A percentile compares a stretch with the other conserved stretches of the same genome.
phyloP scores from a whole-genome alignment of 2,329 filamentous ascomycete species.

The Akanthomyces lecanii region DNA sequence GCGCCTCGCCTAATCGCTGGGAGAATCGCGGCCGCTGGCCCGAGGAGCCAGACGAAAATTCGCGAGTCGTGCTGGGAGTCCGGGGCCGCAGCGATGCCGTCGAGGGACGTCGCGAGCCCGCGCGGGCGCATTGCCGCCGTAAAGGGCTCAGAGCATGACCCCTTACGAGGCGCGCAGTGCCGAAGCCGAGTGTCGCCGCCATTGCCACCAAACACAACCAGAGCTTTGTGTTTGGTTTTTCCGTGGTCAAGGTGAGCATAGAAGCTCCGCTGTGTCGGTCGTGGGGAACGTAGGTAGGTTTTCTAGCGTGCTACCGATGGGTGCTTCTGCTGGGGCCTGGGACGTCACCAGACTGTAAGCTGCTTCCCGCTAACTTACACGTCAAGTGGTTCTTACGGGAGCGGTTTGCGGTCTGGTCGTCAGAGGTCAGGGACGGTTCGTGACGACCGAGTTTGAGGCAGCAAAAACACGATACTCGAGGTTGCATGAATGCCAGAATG shows the following conservation, averaged over 20 bases:
- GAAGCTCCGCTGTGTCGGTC: conserved; percentile 5
- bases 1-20: conserved; percentile 46
- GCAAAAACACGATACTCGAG: not conserved
- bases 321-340: not conserved
- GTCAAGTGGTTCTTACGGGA: not conserved
- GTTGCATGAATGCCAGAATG: not conserved
- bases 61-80: conserved; percentile 23
- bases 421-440: not conserved
- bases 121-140: conserved; percentile 28
- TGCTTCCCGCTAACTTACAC: not conserved
- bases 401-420: not conserved
- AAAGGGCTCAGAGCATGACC: conserved; percentile 29
- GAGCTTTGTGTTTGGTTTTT: conserved; percentile 18
- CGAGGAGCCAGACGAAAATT: conserved; percentile 32
- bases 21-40: conserved; percentile 48
- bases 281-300: not conserved
- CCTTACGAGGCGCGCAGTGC: conserved; percentile 31
- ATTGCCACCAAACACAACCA: conserved; percentile 23
- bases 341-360: conserved; percentile 15
- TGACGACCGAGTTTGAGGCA: not conserved
- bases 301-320: conserved; percentile 2
- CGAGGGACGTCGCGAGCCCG: conserved; percentile 25
- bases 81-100: conserved; percentile 23
- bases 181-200: conserved; percentile 33
- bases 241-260: conserved; percentile 14